A percentile compares a stretch with the other conserved stretches of the same genome.
Evolutionary conservation across 345 rosid species (phyloP).

Genomic region (Arabidopsis suecica): DNA sequence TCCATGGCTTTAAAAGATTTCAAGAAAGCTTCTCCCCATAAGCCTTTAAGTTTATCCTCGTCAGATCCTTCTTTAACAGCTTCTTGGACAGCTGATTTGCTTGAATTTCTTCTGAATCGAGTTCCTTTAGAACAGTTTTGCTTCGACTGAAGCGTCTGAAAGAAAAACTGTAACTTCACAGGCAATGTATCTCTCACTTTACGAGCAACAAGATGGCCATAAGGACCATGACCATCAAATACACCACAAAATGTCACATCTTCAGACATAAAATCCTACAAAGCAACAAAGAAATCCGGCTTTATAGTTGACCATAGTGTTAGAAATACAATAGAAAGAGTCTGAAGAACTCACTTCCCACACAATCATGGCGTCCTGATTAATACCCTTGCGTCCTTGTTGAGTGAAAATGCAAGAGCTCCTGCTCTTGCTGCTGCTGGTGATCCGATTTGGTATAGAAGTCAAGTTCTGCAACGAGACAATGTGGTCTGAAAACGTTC

Average conservation of each 20-base stretch:
- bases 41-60: slow-evolving; percentile 60
- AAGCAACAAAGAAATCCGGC: slow-evolving; percentile 2
- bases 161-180: slow-evolving; percentile 68
- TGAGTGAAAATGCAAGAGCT: slow-evolving; percentile 93
- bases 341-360: slow-evolving; percentile 85
- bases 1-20: slow-evolving; percentile 97
- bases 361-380: slow-evolving; percentile 97
- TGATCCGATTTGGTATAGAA: slow-evolving; percentile 76
- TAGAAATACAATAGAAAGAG: slow-evolving; percentile 22
- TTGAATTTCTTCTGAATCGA: slow-evolving; percentile 59
- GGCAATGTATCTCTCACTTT: slow-evolving; percentile 94
- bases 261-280: slow-evolving; percentile 69
- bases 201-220: slow-evolving; percentile 96
- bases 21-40: slow-evolving; percentile 90
- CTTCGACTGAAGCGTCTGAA: slow-evolving; percentile 57
- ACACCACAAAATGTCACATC: slow-evolving; percentile 94
- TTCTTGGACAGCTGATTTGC: slow-evolving; percentile 59
- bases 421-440: slow-evolving; percentile 81
- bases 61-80: slow-evolving; percentile 58
- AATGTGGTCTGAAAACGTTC: slow-evolving; percentile 77
- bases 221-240: slow-evolving; percentile 99
- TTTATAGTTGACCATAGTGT: slow-evolving; percentile 19
- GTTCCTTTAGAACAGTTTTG: slow-evolving; percentile 62
- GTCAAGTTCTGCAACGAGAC: slow-evolving; percentile 64
- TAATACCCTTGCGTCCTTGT: slow-evolving; percentile 98